phyloP scores from a whole-genome alignment of 108 stramenopile genomes.

The Pseudonitzschia multiseries region DNA sequence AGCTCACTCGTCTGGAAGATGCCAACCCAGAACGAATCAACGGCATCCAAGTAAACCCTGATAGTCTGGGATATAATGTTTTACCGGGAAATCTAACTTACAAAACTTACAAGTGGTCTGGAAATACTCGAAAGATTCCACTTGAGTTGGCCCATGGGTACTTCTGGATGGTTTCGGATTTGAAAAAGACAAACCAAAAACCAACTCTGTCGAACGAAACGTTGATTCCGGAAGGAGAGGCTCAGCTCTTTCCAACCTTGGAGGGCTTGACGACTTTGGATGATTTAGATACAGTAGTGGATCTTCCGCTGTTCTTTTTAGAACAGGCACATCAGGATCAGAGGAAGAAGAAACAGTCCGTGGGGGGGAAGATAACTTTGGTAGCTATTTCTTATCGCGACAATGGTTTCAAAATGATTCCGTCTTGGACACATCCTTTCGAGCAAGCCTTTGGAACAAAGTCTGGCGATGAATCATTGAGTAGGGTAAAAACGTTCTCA shows the following conservation, averaged over 20 bases:
- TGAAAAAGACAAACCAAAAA: slow-evolving; percentile 60
- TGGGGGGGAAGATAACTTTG: slow-evolving; percentile 50
- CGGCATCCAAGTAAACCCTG: slow-evolving; percentile 62
- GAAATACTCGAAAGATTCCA: slow-evolving; percentile 53
- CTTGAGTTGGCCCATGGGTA: slow-evolving; percentile 75
- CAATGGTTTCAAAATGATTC: slow-evolving; percentile 66
- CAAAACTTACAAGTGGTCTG: slow-evolving; percentile 55
- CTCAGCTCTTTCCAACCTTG: slow-evolving; percentile 66
- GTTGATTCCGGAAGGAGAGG: slow-evolving; percentile 59
- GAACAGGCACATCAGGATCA: slow-evolving; percentile 15
- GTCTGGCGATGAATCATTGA: slow-evolving; percentile 22
- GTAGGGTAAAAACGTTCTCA: slow-evolving; percentile 24
- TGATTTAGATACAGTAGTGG: slow-evolving; percentile 38
- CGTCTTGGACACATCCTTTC: slow-evolving; percentile 78
- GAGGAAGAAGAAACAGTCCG: slow-evolving; percentile 27
- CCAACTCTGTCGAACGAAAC: slow-evolving; percentile 63
- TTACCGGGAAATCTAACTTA: slow-evolving; percentile 66
- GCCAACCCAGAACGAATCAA: slow-evolving; percentile 40
- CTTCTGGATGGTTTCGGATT: slow-evolving; percentile 86
- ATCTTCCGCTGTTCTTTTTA: slow-evolving; percentile 67
- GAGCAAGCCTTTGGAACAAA: slow-evolving; percentile 40
- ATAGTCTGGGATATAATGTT: slow-evolving; percentile 50
- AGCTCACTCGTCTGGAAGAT: slow-evolving; percentile 31
- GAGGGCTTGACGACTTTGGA: slow-evolving; percentile 21
- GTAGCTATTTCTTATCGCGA: slow-evolving; percentile 80